Evolutionary conservation across 23 red algal genomes (phyloP).

Genomic region (Gracilaria caudata): DNA sequence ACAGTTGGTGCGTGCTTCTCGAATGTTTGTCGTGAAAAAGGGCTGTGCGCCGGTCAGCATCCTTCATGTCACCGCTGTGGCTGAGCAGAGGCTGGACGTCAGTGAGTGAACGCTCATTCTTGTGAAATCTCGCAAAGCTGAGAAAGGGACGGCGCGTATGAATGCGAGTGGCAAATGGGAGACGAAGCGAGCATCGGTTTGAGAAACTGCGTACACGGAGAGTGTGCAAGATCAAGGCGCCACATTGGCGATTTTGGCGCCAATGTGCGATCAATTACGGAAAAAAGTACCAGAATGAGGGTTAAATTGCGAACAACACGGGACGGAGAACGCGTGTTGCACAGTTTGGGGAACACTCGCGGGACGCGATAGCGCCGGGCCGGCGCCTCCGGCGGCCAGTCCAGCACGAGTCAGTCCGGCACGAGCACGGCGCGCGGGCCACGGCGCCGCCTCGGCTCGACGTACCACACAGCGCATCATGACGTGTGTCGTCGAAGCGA

Average conservation of each 20-base stretch:
- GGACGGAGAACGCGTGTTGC: neutral
- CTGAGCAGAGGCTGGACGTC: neutral
- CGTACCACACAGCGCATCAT: neutral
- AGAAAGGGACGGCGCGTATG: too few species aligned
- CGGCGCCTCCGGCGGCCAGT: too few species aligned
- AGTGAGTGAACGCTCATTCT: neutral
- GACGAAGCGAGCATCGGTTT: too few species aligned
- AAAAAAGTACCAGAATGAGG: too few species aligned
- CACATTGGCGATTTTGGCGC: neutral
- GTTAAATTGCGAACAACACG: too few species aligned
- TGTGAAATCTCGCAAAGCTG: neutral
- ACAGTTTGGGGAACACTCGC: neutral
- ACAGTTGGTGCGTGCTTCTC: neutral
- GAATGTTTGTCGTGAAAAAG: constrained; percentile 21
- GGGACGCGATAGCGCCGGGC: neutral
- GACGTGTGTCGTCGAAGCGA: constrained; percentile 16
- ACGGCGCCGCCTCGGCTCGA: neutral
- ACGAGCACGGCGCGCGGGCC: neutral
- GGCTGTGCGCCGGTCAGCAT: neutral
- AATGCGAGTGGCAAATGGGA: too few species aligned
- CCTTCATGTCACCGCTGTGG: neutral
- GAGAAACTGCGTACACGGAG: too few species aligned
- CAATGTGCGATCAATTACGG: too few species aligned
- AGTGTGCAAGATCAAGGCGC: too few species aligned
- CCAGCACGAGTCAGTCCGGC: too few species aligned